Conservation (phyloP, 208 protist genomes). For the Phytomonas sp. region DNA sequence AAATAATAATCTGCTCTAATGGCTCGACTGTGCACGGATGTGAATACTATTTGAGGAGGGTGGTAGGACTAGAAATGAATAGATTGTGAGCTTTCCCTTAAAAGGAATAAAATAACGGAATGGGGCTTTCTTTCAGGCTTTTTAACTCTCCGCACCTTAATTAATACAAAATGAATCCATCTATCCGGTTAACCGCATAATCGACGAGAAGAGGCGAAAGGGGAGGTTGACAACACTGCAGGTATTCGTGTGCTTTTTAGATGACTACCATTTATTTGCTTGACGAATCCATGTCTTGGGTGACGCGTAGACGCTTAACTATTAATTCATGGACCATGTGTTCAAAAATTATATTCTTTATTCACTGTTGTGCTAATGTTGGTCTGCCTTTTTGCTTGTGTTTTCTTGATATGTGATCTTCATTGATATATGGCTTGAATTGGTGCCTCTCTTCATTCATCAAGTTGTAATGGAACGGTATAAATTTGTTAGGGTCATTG, state of each 20-base stretch:
- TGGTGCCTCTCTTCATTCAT: conserved; percentile 12
- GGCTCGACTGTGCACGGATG: neutral
- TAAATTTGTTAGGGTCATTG: conserved; percentile 64
- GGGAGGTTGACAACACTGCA: neutral
- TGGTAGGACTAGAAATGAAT: neutral
- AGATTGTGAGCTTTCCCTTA: neutral
- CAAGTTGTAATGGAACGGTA: conserved; percentile 53
- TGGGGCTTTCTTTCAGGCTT: neutral
- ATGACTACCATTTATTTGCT: neutral
- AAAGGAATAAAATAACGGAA: neutral
- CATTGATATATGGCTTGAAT: conserved; percentile 6
- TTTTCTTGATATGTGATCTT: conserved; percentile 11
- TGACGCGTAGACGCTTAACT: neutral
- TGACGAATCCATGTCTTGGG: neutral
- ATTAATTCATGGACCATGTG: neutral
- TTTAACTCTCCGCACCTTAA: neutral
- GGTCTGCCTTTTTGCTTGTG: neutral
- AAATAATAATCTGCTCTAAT: neutral
- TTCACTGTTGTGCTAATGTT: conserved; percentile 1
- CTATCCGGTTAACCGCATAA: neutral
- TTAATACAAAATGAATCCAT: neutral
- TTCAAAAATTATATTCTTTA: neutral
- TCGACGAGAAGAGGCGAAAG: neutral
- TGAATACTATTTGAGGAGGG: neutral
- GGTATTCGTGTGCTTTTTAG: neutral